Base-by-base conservation (phyloP, 2,329 filamentous ascomycete species). In the Trichothecium roseum region DNA sequence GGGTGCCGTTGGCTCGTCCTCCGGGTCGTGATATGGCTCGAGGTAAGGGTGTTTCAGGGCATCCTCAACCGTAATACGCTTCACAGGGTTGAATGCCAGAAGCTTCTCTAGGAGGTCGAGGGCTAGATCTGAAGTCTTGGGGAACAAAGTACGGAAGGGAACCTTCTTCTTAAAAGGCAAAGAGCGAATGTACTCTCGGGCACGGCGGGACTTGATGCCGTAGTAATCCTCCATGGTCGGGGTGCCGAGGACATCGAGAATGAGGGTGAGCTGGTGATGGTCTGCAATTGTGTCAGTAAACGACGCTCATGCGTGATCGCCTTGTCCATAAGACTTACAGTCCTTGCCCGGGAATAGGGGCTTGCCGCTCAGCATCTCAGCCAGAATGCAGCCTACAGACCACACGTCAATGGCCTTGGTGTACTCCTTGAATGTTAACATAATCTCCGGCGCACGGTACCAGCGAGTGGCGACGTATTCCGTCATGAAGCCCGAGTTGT, bases 201-300 rank as follows among this genome's bases (percentile, higher is more conserved):
- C 91, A 53, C 91, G 85, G 46, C 91, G 84, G 36, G 91, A 96
- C 68, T 98, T 98, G 75, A 98, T 98, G 45, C 91, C 91, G 52
- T 98, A 98, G 73, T 98, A 98, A 59, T 98, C 91, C 60, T 98
- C 91, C 91, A 98, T 98, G 10, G 91, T 98, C 3, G 91, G 91
- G 3, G 91, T 98, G 45, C 91, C 91, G 40, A 98, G 81, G 35
- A 98, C 89, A 51, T 98, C 91, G 46, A 98, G 72, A 54, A 98
- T 98, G 42, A 98, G 72, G 6, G 91, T 98, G 50, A 98, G 69
- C 64, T 98, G 91, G 65, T 98, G 91, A 63, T 98, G 91, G 58
- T 98, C 86, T 94, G 26, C 7, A 5, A 13, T 13, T 3, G 18
- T 26, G 26, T 16, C 18, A 35, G 10, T 13, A 29, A 31, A n/a